Percentiles rank a stretch among this genome's conserved stretches.
Conservation (phyloP, 768 basidiomycete genomes). For the Macrolepiota dolichaula region DNA sequence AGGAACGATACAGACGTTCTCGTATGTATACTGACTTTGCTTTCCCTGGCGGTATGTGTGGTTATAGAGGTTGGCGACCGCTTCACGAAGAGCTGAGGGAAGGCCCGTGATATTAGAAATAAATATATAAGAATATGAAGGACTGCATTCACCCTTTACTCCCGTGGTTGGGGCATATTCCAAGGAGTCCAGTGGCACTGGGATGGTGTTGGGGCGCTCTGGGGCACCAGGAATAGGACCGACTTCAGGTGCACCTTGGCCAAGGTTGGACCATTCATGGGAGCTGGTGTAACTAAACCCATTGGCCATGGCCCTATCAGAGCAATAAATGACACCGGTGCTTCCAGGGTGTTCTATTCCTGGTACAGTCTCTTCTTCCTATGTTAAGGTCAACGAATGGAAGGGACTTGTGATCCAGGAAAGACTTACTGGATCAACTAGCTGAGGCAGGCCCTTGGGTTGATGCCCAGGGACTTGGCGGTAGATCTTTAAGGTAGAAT, state of each 20-base stretch:
- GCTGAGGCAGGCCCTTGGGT: conserved; percentile 66
- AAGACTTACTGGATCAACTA: conserved; percentile 59
- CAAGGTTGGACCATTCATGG: conserved; percentile 84
- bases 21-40: conserved; percentile 80
- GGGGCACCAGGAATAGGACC: conserved; percentile 79
- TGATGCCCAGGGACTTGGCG: conserved; percentile 69
- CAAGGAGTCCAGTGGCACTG: conserved; percentile 65
- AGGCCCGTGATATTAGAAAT: neutral
- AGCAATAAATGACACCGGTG: conserved; percentile 77
- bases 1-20: conserved; percentile 94
- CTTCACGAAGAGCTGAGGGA: conserved; percentile 69
- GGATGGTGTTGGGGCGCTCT: conserved; percentile 59
- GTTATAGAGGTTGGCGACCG: conserved; percentile 90
- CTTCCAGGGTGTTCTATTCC: conserved; percentile 78
- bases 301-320: conserved; percentile 92
- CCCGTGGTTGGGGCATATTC: conserved; percentile 95
- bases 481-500: conserved; percentile 53
- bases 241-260: conserved; percentile 91
- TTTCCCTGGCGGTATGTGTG: conserved; percentile 81
- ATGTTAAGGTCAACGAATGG: conserved; percentile 2
- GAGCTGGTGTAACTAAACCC: conserved; percentile 79
- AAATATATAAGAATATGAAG: neutral
- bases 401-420: conserved; percentile 4
- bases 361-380: conserved; percentile 89
- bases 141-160: conserved; percentile 57